A percentile compares a stretch with the other conserved stretches of the same genome.
Conservation (phyloP, 2,329 filamentous ascomycete genomes). For the Exophiala sp. region DNA sequence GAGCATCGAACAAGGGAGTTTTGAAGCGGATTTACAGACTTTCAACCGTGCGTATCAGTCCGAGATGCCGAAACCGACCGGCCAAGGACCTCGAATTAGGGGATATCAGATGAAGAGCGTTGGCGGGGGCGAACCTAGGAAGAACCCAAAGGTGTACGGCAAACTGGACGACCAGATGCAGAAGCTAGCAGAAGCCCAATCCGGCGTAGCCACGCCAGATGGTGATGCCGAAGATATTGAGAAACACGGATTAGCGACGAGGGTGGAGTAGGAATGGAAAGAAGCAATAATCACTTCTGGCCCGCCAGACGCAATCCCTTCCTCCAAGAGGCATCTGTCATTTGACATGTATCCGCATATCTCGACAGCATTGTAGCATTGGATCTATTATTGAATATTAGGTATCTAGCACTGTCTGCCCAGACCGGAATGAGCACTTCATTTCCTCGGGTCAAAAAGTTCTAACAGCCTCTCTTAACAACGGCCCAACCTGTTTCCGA, state of each 20-base stretch:
- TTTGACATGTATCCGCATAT: too few relatives aligned
- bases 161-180: slow-evolving; percentile 48
- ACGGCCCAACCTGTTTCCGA: slow-evolving; percentile 57
- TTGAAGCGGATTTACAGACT: slow-evolving; percentile 47
- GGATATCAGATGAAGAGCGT: slow-evolving; percentile 76
- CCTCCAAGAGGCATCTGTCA: too few relatives aligned
- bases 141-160: slow-evolving; percentile 63
- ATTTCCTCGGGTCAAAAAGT: slow-evolving; percentile 1
- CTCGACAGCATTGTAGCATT: too few relatives aligned
- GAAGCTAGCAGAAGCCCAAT: slow-evolving; percentile 45
- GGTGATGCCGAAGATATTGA: slow-evolving; percentile 49
- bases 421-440: too few relatives aligned
- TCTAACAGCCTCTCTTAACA: slow-evolving; percentile 46
- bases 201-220: slow-evolving; percentile 48
- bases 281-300: not conserved
- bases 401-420: too few relatives aligned
- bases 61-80: slow-evolving; percentile 66
- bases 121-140: slow-evolving; percentile 56
- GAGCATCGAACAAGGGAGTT: slow-evolving; percentile 54
- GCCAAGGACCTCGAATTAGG: slow-evolving; percentile 67
- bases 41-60: slow-evolving; percentile 66
- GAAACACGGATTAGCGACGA: slow-evolving; percentile 46
- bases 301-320: too few relatives aligned
- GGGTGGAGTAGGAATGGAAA: slow-evolving; percentile 1
- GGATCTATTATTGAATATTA: too few relatives aligned